phyloP scores from a whole-genome alignment of 2,329 filamentous ascomycete genomes.

The Alternaria infectoria region DNA sequence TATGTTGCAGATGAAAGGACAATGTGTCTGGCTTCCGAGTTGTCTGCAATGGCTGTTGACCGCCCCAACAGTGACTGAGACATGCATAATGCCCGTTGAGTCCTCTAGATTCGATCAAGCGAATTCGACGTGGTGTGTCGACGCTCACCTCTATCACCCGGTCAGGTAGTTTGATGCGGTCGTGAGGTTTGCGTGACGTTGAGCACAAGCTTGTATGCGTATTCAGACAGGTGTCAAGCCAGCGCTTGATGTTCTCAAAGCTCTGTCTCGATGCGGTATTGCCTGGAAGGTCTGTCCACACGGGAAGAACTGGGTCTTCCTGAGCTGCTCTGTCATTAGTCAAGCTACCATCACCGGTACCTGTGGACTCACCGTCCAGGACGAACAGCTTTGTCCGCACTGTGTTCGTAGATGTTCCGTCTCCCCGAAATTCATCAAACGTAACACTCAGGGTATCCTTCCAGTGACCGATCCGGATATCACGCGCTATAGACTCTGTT shows the following conservation, averaged over 20 bases:
- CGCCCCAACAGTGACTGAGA: background rate
- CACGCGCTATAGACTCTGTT: too few species aligned
- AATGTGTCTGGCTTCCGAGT: background rate
- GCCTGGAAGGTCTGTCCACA: background rate
- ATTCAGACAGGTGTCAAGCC: background rate
- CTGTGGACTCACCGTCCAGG: too few species aligned
- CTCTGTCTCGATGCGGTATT: background rate
- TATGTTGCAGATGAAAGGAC: background rate
- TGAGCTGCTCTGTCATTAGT: background rate
- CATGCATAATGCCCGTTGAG: background rate
- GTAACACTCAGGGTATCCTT: too few species aligned
- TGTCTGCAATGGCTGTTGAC: background rate
- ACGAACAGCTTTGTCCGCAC: too few species aligned
- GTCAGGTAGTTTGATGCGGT: background rate
- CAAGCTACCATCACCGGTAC: too few species aligned
- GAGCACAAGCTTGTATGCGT: background rate
- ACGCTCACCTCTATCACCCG: background rate
- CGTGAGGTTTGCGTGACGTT: background rate
- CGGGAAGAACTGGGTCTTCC: background rate
- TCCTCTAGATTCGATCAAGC: background rate
- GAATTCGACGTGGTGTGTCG: background rate
- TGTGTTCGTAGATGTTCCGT: too few species aligned
- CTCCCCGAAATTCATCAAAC: too few species aligned
- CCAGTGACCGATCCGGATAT: too few species aligned
- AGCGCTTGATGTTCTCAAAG: background rate